Evolutionary conservation across 1,284 basidiomycete species (phyloP).

Genomic region (Apiotrichum montevideense): DNA sequence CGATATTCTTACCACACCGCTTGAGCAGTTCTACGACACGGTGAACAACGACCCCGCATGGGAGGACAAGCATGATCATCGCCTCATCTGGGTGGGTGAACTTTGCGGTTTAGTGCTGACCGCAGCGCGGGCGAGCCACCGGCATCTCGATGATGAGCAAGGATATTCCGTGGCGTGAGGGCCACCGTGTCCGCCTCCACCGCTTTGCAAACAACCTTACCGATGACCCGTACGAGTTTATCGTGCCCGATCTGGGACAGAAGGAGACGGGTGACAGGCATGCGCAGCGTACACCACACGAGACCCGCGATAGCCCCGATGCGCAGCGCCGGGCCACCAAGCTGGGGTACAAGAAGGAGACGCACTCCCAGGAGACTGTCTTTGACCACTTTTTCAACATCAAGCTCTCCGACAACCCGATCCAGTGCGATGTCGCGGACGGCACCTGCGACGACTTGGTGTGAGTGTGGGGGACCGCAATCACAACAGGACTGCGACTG

Average conservation of each 20-base stretch:
- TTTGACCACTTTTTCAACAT: constrained; percentile 40
- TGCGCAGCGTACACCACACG: too few species aligned
- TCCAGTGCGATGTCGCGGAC: constrained; percentile 41
- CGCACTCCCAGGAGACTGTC: constrained; percentile 12
- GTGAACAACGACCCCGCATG: constrained; percentile 46
- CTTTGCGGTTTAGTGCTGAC: constrained; percentile 14
- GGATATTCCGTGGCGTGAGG: constrained; percentile 44
- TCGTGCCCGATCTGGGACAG: constrained; percentile 27
- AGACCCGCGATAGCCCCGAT: not conserved
- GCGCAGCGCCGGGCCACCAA: not conserved
- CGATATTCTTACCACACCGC: constrained; percentile 50
- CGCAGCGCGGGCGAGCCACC: constrained; percentile 43
- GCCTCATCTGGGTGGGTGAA: constrained; percentile 43
- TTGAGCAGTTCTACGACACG: constrained; percentile 48
- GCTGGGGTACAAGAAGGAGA: constrained; percentile 22
- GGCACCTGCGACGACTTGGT: constrained; percentile 40
- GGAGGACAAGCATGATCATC: constrained; percentile 45
- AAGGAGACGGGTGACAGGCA: not conserved
- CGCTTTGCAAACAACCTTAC: constrained; percentile 41
- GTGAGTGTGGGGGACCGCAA: constrained; percentile 15
- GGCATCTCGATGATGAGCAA: constrained; percentile 48
- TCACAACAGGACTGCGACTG: not conserved
- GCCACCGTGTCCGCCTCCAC: constrained; percentile 49
- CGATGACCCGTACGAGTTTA: constrained; percentile 13
- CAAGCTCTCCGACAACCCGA: constrained; percentile 36